Evolutionary conservation across 257 asterid species (phyloP), one percentile per base, ranked within the genome.

Genomic region (Datura wrightii): DNA sequence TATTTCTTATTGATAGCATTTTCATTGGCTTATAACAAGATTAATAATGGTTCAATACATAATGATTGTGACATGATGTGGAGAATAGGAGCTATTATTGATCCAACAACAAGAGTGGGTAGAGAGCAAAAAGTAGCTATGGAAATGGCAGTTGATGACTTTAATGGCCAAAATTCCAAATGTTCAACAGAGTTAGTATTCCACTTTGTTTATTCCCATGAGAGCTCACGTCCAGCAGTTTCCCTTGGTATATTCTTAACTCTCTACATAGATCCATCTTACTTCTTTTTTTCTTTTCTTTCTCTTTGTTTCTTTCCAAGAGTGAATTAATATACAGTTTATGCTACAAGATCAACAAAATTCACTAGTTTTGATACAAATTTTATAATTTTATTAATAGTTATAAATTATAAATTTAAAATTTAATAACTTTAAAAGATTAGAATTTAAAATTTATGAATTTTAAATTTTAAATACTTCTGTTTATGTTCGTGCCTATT

Each of bases 61-160:
- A 60, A 67, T 13, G 62, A 54, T 3, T 36, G 15, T 31, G 19
- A 79, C 48, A 24, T 7, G 50, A 18, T 42, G 31, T 63, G 79
- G 3, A 78, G 85, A 37, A 83, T 92, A 7, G 95, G 91, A 10
- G 90, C 82, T 6, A 88, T 93, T 10, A 67, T 90, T 41, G 95
- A 93, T 79, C 81, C 66, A 79, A 87, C 70, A 0, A 83, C 89
- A 42, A 80, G 93, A 15, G 83, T 88, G 13, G 95, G 95, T 6
- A 93, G 82, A 76, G 94, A 93, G 91, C 92, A 92, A 79, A 92
- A 80, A 72, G 48, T 88, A 31, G 95, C 90, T 69, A 83, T 90
- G 86, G 89, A 90, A 62, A 37, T 92, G 85, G 94, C 94, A 41
- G 90, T 85, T 42, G 31, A 78, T 19, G 92, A 92, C 81, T 87